phyloP scores from a whole-genome alignment of 2,329 filamentous ascomycete species.

The Arthrocladium fulminans region DNA sequence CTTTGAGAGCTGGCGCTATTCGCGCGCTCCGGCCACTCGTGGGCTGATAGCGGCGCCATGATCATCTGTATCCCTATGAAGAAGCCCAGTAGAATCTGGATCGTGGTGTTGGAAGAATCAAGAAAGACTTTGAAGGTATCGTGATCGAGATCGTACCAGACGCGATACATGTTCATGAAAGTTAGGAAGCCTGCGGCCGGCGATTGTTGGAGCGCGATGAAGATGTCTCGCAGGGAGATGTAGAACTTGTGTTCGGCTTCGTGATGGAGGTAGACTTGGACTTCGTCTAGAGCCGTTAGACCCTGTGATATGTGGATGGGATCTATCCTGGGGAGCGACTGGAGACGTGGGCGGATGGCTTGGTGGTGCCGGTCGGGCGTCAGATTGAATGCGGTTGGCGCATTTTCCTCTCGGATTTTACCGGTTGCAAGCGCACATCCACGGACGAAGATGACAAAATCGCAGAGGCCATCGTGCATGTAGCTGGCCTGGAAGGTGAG shows the following conservation, averaged over 20 bases:
- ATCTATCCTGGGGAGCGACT: constrained; percentile 17
- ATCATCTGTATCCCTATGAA: constrained; percentile 41
- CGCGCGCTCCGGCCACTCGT: constrained; percentile 24
- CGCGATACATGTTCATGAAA: constrained; percentile 33
- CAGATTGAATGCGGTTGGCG: constrained; percentile 23
- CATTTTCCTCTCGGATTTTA: constrained; percentile 27
- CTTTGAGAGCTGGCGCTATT: constrained; percentile 12
- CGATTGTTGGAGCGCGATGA: constrained; percentile 11
- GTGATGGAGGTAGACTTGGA: constrained; percentile 26
- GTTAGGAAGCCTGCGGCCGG: constrained; percentile 29
- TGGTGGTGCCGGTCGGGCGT: constrained; percentile 20
- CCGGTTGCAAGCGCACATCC: constrained; percentile 28
- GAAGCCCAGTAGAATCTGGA: constrained; percentile 39
- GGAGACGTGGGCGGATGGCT: constrained; percentile 19
- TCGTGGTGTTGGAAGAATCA: constrained; percentile 33
- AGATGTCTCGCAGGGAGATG: constrained; percentile 19
- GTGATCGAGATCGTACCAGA: constrained; percentile 33
- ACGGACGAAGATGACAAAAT: constrained; percentile 30
- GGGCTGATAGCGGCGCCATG: constrained; percentile 32
- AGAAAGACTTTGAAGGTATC: constrained; percentile 37
- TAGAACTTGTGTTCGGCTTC: constrained; percentile 25
- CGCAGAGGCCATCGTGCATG: constrained; percentile 28
- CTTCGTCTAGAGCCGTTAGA: constrained; percentile 18
- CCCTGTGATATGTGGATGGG: constrained; percentile 16
- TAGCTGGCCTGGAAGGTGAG: constrained; percentile 29